Evolutionary conservation across 345 rosid genomes (phyloP).

Genomic region (Trapa bicornis): DNA sequence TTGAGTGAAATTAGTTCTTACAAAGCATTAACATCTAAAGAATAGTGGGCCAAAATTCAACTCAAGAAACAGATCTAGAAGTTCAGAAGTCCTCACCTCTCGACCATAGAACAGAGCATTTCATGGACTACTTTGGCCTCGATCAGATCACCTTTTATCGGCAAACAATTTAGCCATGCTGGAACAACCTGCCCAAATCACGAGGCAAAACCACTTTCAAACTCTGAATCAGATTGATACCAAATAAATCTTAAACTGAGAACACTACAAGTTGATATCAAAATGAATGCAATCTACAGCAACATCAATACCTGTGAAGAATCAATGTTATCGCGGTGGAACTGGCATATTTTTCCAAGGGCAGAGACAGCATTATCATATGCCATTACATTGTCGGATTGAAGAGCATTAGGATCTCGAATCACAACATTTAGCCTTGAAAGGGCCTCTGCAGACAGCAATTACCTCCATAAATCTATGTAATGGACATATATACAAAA

Average conservation of each 20-base stretch:
- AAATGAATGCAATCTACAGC: neutral
- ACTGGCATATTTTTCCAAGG: constrained; percentile 89
- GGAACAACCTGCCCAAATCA: constrained; percentile 58
- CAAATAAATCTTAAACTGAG: neutral
- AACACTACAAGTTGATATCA: neutral
- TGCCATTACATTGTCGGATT: constrained; percentile 84
- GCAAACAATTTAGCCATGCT: constrained; percentile 98
- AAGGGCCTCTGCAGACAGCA: constrained; percentile 64
- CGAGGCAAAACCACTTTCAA: neutral
- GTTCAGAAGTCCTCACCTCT: constrained; percentile 38
- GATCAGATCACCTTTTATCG: constrained; percentile 75
- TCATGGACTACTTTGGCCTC: constrained; percentile 98
- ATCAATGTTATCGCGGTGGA: constrained; percentile 76
- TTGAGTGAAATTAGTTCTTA: neutral
- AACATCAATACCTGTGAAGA: constrained; percentile 59
- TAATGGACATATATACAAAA: neutral
- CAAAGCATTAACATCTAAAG: neutral
- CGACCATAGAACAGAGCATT: constrained; percentile 93
- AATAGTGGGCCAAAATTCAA: neutral
- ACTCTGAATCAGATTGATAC: too few relatives aligned
- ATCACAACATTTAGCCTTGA: constrained; percentile 89
- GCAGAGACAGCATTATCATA: constrained; percentile 99
- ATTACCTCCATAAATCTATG: constrained; percentile 13
- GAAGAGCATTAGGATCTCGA: constrained; percentile 63
- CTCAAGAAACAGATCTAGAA: neutral